Base-by-base conservation (phyloP, 306 rosid genomes). In the Medicago arabica region DNA sequence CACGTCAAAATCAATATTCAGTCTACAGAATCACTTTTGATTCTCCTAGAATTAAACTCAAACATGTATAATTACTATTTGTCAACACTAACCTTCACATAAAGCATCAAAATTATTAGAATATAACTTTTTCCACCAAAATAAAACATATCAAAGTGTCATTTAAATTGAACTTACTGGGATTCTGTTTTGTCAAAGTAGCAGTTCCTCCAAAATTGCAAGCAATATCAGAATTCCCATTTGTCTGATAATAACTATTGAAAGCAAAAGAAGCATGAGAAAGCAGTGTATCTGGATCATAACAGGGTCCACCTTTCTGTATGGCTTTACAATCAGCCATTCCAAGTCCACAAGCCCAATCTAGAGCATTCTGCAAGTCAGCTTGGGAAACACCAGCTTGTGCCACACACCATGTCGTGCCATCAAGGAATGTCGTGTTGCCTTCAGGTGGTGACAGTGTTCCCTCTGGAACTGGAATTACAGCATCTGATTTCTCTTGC, bases 181-280 rank as follows among this genome's bases (percentile, higher is more conserved):
- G 99, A 59, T 90, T 55, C 13, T n/a, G 4, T 67, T 86, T 92
- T 8, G 92, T 90, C 13, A 90, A 11, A 40, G 81, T 59, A 6
- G 97, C 99, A 73, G 96, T 85, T 60, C 99, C 99, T 50, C 99
- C 99, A 44, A 95, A 95, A 69, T 92, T 95, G 89, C 98, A 95
- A 55, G 99, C 97, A 65, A 95, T 76, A 85, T 92, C 97, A 76
- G 99, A 95, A 71, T 95, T 92, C 1, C 97, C 99, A 82, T 95
- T 95, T 31, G 83, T 81, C 28, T 95, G 97, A 78, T 89, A 92
- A 63, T 80, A 95, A 70, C 18, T 83, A 64, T 95, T 92, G 84
- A 95, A 95, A 54, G 99, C 98, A 83, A 40, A 92, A 55, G 99
- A 95, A 4, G 99, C 97, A 90, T 92, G 99, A 75, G 99, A 90